A percentile compares a stretch with the other conserved stretches of the same genome.
Evolutionary conservation across 2,329 filamentous ascomycete genomes (phyloP).

Genomic region (Cordyceps tenuipes): DNA sequence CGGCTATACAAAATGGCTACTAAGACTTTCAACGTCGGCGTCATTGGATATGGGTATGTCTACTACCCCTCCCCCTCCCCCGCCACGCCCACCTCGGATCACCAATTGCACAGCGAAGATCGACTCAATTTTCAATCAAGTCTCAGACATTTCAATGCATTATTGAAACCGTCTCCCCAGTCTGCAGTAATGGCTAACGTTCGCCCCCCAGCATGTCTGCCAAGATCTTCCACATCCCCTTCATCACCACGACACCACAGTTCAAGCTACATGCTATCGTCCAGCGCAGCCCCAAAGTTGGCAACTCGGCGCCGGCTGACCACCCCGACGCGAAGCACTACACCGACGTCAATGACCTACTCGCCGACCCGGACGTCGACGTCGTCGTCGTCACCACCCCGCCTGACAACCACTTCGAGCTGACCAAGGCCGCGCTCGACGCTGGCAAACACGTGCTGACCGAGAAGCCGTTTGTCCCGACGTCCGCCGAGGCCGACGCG

Average conservation of each 20-base stretch:
- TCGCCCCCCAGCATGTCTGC: slow-evolving; percentile 45
- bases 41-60: slow-evolving; percentile 43
- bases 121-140: neutral
- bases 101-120: neutral
- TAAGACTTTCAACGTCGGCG: slow-evolving; percentile 40
- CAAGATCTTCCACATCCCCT: slow-evolving; percentile 63
- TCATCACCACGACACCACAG: slow-evolving; percentile 51
- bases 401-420: slow-evolving; percentile 60
- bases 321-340: slow-evolving; percentile 58
- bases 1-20: neutral
- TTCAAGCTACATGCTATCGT: slow-evolving; percentile 67
- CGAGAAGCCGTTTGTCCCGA: slow-evolving; percentile 77
- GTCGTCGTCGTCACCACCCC: slow-evolving; percentile 65
- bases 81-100: neutral
- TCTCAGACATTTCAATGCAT: neutral
- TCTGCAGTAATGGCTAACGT: slow-evolving; percentile 10
- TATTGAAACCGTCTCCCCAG: slow-evolving; percentile 3
- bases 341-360: slow-evolving; percentile 51
- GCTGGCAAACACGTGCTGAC: slow-evolving; percentile 70
- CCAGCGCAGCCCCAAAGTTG: slow-evolving; percentile 58
- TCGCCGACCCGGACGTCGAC: slow-evolving; percentile 58
- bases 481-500: slow-evolving; percentile 55
- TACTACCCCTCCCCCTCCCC: neutral
- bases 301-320: slow-evolving; percentile 60
- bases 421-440: slow-evolving; percentile 57